phyloP scores from a whole-genome alignment of 2,329 filamentous ascomycete species.

The Corniculantispora saksenae region DNA sequence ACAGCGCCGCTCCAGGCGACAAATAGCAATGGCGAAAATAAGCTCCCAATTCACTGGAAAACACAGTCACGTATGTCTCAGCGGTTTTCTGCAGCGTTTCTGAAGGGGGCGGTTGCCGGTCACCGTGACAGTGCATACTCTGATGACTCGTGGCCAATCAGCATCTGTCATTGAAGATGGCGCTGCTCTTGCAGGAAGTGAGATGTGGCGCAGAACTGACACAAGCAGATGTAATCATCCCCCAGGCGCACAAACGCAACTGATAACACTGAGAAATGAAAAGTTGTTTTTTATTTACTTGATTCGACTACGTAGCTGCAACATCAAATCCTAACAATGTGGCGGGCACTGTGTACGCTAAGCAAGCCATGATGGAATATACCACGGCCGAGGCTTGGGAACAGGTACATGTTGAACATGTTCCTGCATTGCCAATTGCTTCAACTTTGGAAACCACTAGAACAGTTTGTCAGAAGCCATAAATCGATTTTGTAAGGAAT shows the following conservation, averaged over 20 bases:
- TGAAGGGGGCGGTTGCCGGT: not conserved
- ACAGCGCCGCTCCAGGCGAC: no score
- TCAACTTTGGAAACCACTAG: conserved; percentile 14
- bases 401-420: not conserved
- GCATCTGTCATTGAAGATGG: not conserved
- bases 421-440: not conserved
- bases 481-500: accelerated
- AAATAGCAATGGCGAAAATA: no score
- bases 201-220: not conserved
- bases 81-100: no score
- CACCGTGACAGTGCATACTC: conserved; percentile 14
- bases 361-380: conserved; percentile 10
- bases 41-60: no score
- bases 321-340: no score
- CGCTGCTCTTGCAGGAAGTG: not conserved
- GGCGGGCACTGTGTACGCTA: not conserved
- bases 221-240: no score
- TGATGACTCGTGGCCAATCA: not conserved
- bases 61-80: no score
- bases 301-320: no score
- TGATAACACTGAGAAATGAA: not conserved
- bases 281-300: no score
- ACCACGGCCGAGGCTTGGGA: conserved; percentile 1
- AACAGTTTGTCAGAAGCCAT: not conserved
- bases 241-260: not conserved